Evolutionary conservation across 2,329 filamentous ascomycete genomes (phyloP), one percentile per base, ranked within the genome.

Genomic region (Zymoseptoria tritici): DNA sequence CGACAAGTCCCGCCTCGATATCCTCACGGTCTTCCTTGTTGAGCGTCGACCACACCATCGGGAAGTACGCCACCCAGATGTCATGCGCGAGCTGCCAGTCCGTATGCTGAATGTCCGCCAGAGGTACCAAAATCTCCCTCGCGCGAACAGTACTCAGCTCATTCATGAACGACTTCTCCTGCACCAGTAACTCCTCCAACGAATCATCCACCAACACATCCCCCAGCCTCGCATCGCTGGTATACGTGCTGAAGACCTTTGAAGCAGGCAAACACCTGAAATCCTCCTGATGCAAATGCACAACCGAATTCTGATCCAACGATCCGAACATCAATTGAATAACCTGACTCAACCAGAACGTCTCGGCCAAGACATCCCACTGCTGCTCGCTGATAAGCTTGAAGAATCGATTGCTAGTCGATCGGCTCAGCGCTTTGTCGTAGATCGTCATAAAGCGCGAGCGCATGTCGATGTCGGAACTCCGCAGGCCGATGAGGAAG

Each of bases 401-500:
- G 61, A 88, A 88, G 49, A 99, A 81, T 46, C 95, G 87, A 60
- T 90, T 90, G 69, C 89, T 95, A 0, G 92, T 93, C 7, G 91
- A 91, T 70, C 92, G 90, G n/a, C 91, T 95, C 65, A 99, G 79
- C 71, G 91, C 96, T 75, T 89, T 90, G 75, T 97, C 93, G 67
- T 99, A 97, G 64, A 99, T 97, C 20, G 84, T 84, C 86, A 99
- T 91, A 78, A 99, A 99, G 13, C 93, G 87, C 70, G 96, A 96
- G 52, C 94, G 89, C 91, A 97, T 97, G 60, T 96, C 89, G 11
- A 97, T 90, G 72, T 99, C 93, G 67, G 92, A 87, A 2, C 93
- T 93, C 68, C 95, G 81, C 0, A 93, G 95, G 26, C 95, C 94
- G 55, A 99, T 94, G 64, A 99, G 81, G 81, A 99, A 99, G 4